Evolutionary conservation across 2,329 filamentous ascomycete genomes (phyloP).

Genomic region (Bimuria novae-zelandiae): DNA sequence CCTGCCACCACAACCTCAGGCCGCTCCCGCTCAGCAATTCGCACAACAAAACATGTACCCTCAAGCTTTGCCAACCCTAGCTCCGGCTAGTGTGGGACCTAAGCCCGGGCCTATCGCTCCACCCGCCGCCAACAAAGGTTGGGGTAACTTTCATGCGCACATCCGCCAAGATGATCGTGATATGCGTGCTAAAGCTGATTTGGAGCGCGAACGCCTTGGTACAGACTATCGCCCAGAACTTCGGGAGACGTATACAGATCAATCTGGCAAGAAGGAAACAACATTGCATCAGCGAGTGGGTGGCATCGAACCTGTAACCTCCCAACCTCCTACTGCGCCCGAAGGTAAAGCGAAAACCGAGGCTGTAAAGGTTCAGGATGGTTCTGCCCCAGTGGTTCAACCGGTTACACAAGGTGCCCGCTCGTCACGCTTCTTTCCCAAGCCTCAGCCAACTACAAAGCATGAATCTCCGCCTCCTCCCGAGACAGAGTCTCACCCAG

Average conservation of each 20-base stretch:
- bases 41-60: constrained; percentile 28
- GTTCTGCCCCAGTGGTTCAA: constrained; percentile 24
- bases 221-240: constrained; percentile 39
- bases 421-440: constrained; percentile 46
- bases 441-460: constrained; percentile 31
- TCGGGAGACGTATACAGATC: constrained; percentile 39
- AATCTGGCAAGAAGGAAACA: constrained; percentile 35
- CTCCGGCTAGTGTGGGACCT: constrained; percentile 19
- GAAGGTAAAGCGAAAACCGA: constrained; percentile 38
- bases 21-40: constrained; percentile 22
- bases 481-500: constrained; percentile 74
- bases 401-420: constrained; percentile 31
- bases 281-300: constrained; percentile 33
- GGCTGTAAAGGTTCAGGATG: constrained; percentile 28
- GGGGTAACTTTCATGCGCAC: constrained; percentile 38
- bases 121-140: constrained; percentile 32
- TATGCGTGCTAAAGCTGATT: constrained; percentile 26
- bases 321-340: constrained; percentile 13
- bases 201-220: constrained; percentile 34
- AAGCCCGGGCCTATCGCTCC: constrained; percentile 38
- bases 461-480: constrained; percentile 60
- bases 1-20: constrained; percentile 21
- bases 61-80: constrained; percentile 19
- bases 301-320: constrained; percentile 21
- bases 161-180: constrained; percentile 38